These are phyloP conservation scores for Amanita subjunquillea DNA, from an alignment of 768 basidiomycete genomes.

Conservation along the genomic window DNA sequence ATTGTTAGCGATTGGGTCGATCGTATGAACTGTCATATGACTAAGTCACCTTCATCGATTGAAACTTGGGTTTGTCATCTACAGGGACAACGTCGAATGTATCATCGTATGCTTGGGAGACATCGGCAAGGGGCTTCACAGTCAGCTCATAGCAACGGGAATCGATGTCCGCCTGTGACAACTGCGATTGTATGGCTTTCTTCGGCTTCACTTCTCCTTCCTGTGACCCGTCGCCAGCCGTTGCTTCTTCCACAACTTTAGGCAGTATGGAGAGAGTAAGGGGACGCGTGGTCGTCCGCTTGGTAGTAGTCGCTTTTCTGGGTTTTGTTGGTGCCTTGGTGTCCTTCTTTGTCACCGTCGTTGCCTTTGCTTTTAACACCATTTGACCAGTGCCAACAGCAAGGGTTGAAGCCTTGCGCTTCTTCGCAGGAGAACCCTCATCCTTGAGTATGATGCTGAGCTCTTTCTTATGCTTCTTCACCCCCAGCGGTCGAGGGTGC, in stretches of 20 bases:
- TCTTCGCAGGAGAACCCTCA: slow-evolving; percentile 42
- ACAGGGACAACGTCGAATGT: slow-evolving; percentile 20
- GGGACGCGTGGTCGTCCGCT: slow-evolving; percentile 13
- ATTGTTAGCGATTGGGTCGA: not conserved
- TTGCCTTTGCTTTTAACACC: not conserved
- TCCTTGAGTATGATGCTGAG: slow-evolving; percentile 19
- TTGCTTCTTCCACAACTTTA: slow-evolving; percentile 28
- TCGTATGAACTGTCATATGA: slow-evolving; percentile 5
- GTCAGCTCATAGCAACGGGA: slow-evolving; percentile 76
- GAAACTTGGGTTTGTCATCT: slow-evolving; percentile 26
- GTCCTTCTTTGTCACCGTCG: slow-evolving; percentile 25
- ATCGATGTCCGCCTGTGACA: slow-evolving; percentile 48
- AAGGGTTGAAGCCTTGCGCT: slow-evolving; percentile 40
- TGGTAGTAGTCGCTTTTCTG: slow-evolving; percentile 27
- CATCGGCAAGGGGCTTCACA: slow-evolving; percentile 69
- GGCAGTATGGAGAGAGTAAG: slow-evolving; percentile 51
- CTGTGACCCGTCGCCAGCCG: slow-evolving; percentile 7
- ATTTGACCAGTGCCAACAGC: slow-evolving; percentile 4
- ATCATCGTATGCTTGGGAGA: slow-evolving; percentile 57
- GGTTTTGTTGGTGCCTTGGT: slow-evolving; percentile 18
- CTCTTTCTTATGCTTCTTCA: slow-evolving; percentile 36
- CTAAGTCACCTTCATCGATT: slow-evolving; percentile 35
- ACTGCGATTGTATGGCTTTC: slow-evolving; percentile 7
- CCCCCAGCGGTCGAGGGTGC: slow-evolving; percentile 14
- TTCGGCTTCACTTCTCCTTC: not conserved